phyloP scores from a whole-genome alignment of 208 protist species.

The Trypanosoma melophagium region DNA sequence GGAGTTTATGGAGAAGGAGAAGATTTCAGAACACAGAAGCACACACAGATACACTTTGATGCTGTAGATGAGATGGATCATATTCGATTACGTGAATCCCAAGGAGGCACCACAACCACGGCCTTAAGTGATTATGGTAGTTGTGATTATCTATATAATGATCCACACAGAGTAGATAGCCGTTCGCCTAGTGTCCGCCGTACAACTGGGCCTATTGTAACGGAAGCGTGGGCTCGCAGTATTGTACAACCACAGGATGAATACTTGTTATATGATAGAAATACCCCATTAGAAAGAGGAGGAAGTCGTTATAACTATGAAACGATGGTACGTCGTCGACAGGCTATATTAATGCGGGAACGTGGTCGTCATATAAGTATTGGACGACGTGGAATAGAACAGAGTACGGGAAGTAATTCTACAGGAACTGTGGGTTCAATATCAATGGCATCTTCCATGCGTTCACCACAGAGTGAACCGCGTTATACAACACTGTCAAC shows the following conservation, averaged over 20 bases:
- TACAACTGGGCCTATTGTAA: conserved; percentile 50
- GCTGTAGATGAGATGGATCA: too few species aligned
- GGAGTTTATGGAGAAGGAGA: too few species aligned
- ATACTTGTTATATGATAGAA: conserved; percentile 55
- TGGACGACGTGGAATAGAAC: neutral
- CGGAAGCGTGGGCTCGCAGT: conserved; percentile 74
- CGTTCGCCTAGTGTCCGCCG: neutral
- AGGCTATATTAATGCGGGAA: conserved; percentile 17
- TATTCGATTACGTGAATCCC: too few species aligned
- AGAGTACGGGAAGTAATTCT: neutral
- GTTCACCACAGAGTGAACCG: too few species aligned
- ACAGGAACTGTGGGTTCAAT: neutral
- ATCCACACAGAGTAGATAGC: neutral
- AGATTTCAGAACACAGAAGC: too few species aligned
- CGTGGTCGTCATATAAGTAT: neutral
- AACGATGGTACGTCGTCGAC: conserved; percentile 9
- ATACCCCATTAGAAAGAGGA: conserved; percentile 4
- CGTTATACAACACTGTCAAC: too few species aligned
- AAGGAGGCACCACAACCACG: too few species aligned
- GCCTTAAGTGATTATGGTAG: neutral
- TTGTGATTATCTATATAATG: neutral
- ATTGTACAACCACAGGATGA: conserved; percentile 77
- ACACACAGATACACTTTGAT: too few species aligned
- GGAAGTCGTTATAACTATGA: conserved; percentile 9
- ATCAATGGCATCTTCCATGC: too few species aligned